A percentile compares a stretch with the other conserved stretches of the same genome.
Conservation (phyloP, 371 early-diverging fungal species). For the Mucor lusitanicus region DNA sequence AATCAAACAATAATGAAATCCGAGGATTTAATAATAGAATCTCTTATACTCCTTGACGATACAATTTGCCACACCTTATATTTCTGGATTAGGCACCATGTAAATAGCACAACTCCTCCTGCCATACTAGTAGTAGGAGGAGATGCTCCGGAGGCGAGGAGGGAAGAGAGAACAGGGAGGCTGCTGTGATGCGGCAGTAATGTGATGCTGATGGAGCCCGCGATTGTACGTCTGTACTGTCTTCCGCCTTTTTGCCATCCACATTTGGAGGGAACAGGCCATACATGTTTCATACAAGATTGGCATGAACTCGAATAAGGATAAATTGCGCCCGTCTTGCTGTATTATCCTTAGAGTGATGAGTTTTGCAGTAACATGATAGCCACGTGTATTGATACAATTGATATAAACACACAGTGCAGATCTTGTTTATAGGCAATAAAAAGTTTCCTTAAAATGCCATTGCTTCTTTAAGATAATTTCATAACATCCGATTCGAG, state of each 20-base stretch:
- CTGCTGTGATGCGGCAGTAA: background rate
- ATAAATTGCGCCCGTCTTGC: background rate
- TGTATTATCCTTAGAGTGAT: background rate
- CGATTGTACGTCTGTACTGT: background rate
- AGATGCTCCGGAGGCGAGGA: background rate
- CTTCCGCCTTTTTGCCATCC: background rate
- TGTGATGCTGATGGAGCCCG: background rate
- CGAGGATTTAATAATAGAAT: background rate
- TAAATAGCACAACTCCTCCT: background rate
- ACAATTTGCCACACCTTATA: background rate
- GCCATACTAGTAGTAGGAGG: background rate
- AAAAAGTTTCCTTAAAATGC: background rate
- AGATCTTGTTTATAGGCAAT: background rate
- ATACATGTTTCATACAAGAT: background rate
- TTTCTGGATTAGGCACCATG: background rate
- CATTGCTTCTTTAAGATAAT: background rate
- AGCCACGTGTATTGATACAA: background rate
- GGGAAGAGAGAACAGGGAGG: background rate
- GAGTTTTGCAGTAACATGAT: background rate
- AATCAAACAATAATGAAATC: background rate
- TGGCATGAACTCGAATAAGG: background rate
- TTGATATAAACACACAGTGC: background rate
- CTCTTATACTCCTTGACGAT: background rate
- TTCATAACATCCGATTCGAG: background rate
- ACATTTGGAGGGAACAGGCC: background rate